These are phyloP conservation scores for Monosporascus sp. DNA, from an alignment of 2,329 filamentous ascomycete species.

Conservation along the genomic window DNA sequence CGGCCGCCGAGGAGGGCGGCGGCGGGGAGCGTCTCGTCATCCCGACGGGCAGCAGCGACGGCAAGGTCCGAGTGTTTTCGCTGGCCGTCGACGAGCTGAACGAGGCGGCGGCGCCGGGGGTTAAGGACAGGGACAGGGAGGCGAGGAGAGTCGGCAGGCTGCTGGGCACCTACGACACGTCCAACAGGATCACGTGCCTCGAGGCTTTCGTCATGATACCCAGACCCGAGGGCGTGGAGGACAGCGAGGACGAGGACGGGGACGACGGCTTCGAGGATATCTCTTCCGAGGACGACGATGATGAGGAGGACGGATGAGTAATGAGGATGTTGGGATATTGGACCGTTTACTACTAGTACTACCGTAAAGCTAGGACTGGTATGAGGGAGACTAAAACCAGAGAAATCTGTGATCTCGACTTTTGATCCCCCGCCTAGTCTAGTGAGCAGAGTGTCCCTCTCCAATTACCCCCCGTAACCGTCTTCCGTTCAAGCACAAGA, in stretches of 20 bases:
- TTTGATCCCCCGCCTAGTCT: no score
- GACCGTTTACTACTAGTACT: no score
- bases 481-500: no score
- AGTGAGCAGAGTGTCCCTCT: no score
- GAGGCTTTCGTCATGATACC: constrained; percentile 80
- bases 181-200: constrained; percentile 84
- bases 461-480: no score
- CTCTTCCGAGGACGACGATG: constrained; percentile 27
- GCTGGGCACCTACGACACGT: constrained; percentile 75
- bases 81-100: constrained; percentile 41
- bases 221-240: constrained; percentile 54
- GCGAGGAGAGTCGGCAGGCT: constrained; percentile 52
- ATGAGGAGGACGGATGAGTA: constrained; percentile 28
- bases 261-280: constrained; percentile 15
- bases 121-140: neutral
- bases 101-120: constrained; percentile 17
- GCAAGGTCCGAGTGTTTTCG: constrained; percentile 73
- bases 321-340: neutral
- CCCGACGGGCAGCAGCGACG: constrained; percentile 78
- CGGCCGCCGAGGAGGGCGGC: constrained; percentile 32
- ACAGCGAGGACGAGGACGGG: constrained; percentile 39
- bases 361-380: no score
- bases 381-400: no score
- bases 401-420: no score
- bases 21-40: constrained; percentile 42